Conservation (phyloP, 2,329 filamentous ascomycete genomes). For the Capronia epimyces region DNA sequence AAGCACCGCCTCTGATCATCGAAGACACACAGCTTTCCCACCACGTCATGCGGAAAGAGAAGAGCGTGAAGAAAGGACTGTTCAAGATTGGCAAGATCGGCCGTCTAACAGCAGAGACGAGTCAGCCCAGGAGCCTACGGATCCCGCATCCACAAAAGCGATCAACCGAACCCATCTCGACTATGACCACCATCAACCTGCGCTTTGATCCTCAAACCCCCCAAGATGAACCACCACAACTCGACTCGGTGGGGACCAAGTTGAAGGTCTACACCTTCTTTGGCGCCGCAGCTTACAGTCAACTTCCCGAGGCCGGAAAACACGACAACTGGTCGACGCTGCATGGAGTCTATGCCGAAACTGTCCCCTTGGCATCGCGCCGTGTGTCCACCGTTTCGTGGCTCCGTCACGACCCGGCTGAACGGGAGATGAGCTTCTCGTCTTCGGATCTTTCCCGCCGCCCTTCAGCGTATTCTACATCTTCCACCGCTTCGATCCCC, state of each 20-base stretch:
- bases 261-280: slow-evolving; percentile 56
- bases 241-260: slow-evolving; percentile 50
- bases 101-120: slow-evolving; percentile 51
- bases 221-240: slow-evolving; percentile 47
- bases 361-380: slow-evolving; percentile 49
- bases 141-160: slow-evolving; percentile 42
- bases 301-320: slow-evolving; percentile 44
- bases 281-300: slow-evolving; percentile 46
- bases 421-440: slow-evolving; percentile 36
- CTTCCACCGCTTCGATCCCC: slow-evolving; percentile 25
- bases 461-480: slow-evolving; percentile 27
- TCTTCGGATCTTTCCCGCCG: slow-evolving; percentile 32
- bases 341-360: slow-evolving; percentile 51
- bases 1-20: slow-evolving; percentile 54
- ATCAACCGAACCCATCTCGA: slow-evolving; percentile 43
- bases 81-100: slow-evolving; percentile 55
- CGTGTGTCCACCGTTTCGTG: slow-evolving; percentile 55
- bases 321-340: slow-evolving; percentile 40
- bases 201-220: slow-evolving; percentile 56
- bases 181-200: slow-evolving; percentile 51
- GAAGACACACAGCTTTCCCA: slow-evolving; percentile 37
- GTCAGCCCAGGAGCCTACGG: slow-evolving; percentile 54
- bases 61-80: slow-evolving; percentile 55
- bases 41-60: slow-evolving; percentile 54
- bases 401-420: slow-evolving; percentile 42